A percentile compares a stretch with the other conserved stretches of the same genome.
Conservation (phyloP, 2,329 filamentous ascomycete species). For the Paecilomyces niveus region DNA sequence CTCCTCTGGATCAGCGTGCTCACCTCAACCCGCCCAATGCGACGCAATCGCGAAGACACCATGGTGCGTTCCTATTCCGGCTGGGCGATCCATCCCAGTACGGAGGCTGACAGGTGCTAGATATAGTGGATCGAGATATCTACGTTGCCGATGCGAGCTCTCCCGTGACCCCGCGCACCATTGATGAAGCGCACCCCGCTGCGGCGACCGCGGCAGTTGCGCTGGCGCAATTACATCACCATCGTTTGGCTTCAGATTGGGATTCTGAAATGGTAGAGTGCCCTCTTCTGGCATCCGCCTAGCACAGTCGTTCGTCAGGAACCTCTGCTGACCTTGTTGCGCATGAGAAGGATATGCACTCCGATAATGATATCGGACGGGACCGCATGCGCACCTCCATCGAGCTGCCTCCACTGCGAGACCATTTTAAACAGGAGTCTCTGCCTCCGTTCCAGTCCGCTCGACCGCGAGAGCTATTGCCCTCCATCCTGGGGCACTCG, state of each 20-base stretch:
- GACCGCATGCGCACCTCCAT: slow-evolving; percentile 58
- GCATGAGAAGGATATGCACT: slow-evolving; percentile 57
- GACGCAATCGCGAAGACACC: slow-evolving; percentile 25
- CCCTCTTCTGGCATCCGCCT: slow-evolving; percentile 8
- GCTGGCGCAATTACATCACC: slow-evolving; percentile 74
- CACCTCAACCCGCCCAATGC: slow-evolving; percentile 43
- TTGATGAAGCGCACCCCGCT: slow-evolving; percentile 62
- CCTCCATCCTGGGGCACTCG: slow-evolving; percentile 70
- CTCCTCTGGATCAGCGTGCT: slow-evolving; percentile 67
- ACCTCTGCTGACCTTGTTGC: slow-evolving; percentile 12
- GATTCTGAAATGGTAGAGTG: slow-evolving; percentile 67
- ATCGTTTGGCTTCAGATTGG: slow-evolving; percentile 69
- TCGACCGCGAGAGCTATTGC: slow-evolving; percentile 67
- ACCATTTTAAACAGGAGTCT: slow-evolving; percentile 64
- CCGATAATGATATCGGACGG: slow-evolving; percentile 60
- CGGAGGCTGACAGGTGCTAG: slow-evolving; percentile 32
- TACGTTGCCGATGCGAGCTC: slow-evolving; percentile 62
- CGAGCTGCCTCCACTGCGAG: slow-evolving; percentile 65
- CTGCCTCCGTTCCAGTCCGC: slow-evolving; percentile 56
- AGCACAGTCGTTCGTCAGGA: neutral
- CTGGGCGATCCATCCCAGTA: neutral
- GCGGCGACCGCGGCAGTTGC: slow-evolving; percentile 76
- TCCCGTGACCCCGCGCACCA: slow-evolving; percentile 60
- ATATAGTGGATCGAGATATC: slow-evolving; percentile 57
- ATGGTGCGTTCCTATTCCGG: slow-evolving; percentile 22